phyloP scores from a whole-genome alignment of 257 asterid species.

The Solanum medicagineum region DNA sequence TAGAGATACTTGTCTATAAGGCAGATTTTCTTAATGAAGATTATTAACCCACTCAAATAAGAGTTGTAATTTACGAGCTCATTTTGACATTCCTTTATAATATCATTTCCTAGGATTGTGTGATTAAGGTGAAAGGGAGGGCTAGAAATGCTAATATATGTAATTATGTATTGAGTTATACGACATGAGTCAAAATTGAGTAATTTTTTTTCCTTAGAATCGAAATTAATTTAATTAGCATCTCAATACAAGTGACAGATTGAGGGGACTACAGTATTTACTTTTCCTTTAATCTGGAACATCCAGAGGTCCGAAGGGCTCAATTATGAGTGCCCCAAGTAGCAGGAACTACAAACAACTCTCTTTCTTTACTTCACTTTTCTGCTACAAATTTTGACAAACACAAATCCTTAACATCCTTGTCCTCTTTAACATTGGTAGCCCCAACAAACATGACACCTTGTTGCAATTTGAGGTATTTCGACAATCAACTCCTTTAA shows the following conservation, averaged over 20 bases:
- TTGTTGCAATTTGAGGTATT: not conserved
- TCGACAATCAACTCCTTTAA: not conserved
- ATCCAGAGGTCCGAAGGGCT: not conserved
- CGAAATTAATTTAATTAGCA: not conserved
- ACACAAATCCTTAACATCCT: not conserved
- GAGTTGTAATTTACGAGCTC: too few relatives aligned
- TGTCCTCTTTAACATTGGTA: not conserved
- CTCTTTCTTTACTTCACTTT: not conserved
- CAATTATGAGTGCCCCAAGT: not conserved
- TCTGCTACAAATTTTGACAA: not conserved
- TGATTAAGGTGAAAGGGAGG: not conserved
- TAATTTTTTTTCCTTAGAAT: not conserved
- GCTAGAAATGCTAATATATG: not conserved
- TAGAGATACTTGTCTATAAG: too few relatives aligned
- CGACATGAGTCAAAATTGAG: not conserved
- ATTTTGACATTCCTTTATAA: too few relatives aligned
- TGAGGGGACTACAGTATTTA: not conserved
- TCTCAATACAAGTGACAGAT: not conserved
- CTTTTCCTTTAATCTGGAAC: not conserved
- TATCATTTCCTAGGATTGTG: not conserved
- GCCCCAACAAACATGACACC: not conserved
- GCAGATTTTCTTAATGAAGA: too few relatives aligned
- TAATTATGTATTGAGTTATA: not conserved
- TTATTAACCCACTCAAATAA: too few relatives aligned
- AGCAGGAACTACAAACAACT: not conserved